Base-by-base conservation (phyloP, 805 yeast genomes). In the Wickerhamiella qilinensis region DNA sequence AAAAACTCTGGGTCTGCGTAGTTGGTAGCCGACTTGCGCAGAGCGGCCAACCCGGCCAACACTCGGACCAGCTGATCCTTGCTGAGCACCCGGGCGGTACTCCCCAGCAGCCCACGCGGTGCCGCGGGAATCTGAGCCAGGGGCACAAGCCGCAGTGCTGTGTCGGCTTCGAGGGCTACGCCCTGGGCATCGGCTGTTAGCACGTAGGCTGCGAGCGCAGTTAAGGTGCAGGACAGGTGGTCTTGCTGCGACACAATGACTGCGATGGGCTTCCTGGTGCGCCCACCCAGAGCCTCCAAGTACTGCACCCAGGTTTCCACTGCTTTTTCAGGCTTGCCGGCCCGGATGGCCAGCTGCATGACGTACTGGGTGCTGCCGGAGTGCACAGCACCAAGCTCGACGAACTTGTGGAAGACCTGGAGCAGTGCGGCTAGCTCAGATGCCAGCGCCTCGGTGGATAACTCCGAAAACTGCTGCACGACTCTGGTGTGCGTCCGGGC, bases 221-320 rank as follows among this genome's bases (percentile, higher is more conserved):
- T 47, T 33, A 50, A 29, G 2, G 57, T 56, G 7, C 59, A 55
- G 14, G 54, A 51, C 20, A 46, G 40, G 38, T 50, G 53, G 29
- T 45, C 48, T 2, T 42, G 43, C 17, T 34, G 29, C 4, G 48
- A 42, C 12, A 54, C 46, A 12, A 40, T 33, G 3, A 27, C 38
- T 17, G 42, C 35, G 21, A 49, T 35, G 14, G 41, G 33, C 22
- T 33, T 30, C 8, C 15, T 17, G 4, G 41, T 30, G 17, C 35
- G 34, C 11, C 31, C 21, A 7, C 51, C 48, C 16, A 54, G 42
- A 2, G 46, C 40, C 42, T 56, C 60, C n/a, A 54, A 46, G 33
- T 54, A 47, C 17, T 48, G 49, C 21, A 56, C 55, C 60, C 60
- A 56, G 15, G 49, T 41, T 33, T 56, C 57, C 9, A 55, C 38